These are phyloP conservation scores for Corynascus novoguineensis DNA, from an alignment of 495 filamentous ascomycete genomes.

Conservation along the genomic window DNA sequence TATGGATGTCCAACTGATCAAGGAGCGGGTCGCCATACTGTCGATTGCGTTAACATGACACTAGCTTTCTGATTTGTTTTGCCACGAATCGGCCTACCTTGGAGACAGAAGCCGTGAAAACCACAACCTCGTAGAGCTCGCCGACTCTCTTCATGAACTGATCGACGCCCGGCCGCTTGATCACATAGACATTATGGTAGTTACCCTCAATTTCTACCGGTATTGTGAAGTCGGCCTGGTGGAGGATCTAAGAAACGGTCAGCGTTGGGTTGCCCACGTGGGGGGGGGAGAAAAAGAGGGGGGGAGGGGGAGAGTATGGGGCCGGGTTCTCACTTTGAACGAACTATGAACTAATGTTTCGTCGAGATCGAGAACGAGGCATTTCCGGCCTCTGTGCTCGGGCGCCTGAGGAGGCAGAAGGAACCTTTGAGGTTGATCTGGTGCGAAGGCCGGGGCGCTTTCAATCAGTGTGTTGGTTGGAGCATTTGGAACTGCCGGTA, in stretches of 20 bases:
- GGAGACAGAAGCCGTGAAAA: conserved; percentile 97
- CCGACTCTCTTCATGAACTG: conserved; percentile 98
- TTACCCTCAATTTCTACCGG: conserved; percentile 98
- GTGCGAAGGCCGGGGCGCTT: conserved; percentile 27
- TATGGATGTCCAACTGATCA: conserved; percentile 95
- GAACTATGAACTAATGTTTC: conserved; percentile 99
- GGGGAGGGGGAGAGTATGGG: neutral
- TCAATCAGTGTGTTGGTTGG: conserved; percentile 24
- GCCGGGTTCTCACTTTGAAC: conserved; percentile 69
- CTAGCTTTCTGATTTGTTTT: neutral
- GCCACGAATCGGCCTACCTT: conserved; percentile 58
- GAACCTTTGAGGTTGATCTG: conserved; percentile 55
- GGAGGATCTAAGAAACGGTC: conserved; percentile 68
- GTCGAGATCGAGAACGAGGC: conserved; percentile 90
- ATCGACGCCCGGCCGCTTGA: conserved; percentile 95
- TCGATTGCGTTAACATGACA: conserved; percentile 11
- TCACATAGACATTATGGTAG: conserved; percentile 99
- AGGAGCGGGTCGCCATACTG: conserved; percentile 95
- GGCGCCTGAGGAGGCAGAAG: conserved; percentile 74
- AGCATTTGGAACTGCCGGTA: conserved; percentile 31
- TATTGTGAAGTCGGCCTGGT: conserved; percentile 98
- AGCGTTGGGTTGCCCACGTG: neutral
- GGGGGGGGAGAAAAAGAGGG: neutral
- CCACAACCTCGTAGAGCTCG: conserved; percentile 96
- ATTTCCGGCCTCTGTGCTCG: conserved; percentile 79